Base-by-base conservation (phyloP, 192 early-diverging fungal genomes). In the Gorgonomyces haynaldii region DNA sequence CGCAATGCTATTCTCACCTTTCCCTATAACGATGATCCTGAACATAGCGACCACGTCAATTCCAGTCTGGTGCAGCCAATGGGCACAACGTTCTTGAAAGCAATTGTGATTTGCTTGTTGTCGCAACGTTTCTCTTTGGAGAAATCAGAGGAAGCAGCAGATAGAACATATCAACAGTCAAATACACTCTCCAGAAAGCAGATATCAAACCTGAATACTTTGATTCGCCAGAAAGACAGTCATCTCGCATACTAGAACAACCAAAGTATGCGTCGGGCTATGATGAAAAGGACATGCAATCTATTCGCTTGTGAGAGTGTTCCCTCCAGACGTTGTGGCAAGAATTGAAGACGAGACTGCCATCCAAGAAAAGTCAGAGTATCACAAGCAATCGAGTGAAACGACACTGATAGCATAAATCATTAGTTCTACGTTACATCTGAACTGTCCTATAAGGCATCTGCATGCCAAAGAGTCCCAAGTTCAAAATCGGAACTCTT, bases 41-140 rank as follows among this genome's bases (percentile, higher is more conserved):
- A 4, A 5, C 39, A 22, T 41, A 22, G 4, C 24, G 4, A 2
- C 7, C 39, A 41, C 21, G 39, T 22, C 4, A 41, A 22, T 5
- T 41, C 39, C 5, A 41, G 19, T 22, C 21, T 22, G 39, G 39
- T 41, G 20, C 39, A 22, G 17, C 39, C 39, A 5, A 41, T 41
- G 39, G 39, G 39, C 5, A 41, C 19, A 17, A 41, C 2, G 7
- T 41, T 41, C 15, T 4, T 41, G 15, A 41, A 41, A 41, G 39
- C 39, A 2, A 41, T 41, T 22, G 39, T 22, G 2, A 41, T 41
- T 22, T 41, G 39, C 21, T 41, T 41, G 39, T 41, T 41, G 21
- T 41, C 39, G 24, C 12, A 23, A 41, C 15, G 21, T 8, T 3
- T 22, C 39, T 22, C 15, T 22, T 22, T 22, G 21, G 39, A 17